phyloP scores from a whole-genome alignment of 2,329 filamentous ascomycete genomes.

The Sphaerulina vaccinii region DNA sequence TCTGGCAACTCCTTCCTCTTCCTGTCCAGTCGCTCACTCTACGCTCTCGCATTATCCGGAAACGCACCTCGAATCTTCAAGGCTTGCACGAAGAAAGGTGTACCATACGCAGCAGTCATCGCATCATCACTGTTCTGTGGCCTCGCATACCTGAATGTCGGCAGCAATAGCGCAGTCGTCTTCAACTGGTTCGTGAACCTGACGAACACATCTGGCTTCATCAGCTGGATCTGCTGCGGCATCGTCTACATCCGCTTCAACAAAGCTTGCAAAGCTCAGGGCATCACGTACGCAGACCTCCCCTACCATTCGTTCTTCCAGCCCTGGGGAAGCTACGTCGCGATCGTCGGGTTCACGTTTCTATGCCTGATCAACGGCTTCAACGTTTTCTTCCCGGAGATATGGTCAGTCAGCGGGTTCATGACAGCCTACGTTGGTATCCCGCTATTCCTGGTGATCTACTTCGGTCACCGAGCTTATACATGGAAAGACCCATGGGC shows the following conservation, averaged over 20 bases:
- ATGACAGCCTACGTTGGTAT: conserved; percentile 64
- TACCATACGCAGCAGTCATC: conserved; percentile 51
- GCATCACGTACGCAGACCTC: conserved; percentile 47
- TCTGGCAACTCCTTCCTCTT: conserved; percentile 58
- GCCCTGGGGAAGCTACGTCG: conserved; percentile 64
- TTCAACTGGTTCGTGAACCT: conserved; percentile 73
- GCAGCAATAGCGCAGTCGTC: conserved; percentile 44
- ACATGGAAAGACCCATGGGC: conserved; percentile 53
- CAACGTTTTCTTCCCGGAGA: conserved; percentile 65
- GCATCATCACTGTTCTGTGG: conserved; percentile 46
- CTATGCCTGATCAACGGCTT: conserved; percentile 75
- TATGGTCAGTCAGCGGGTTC: conserved; percentile 65
- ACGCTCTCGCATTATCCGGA: conserved; percentile 59
- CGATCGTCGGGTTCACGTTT: conserved; percentile 58
- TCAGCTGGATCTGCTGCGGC: conserved; percentile 55
- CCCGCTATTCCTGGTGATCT: conserved; percentile 59
- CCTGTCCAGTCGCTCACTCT: conserved; percentile 53
- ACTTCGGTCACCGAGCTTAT: conserved; percentile 52
- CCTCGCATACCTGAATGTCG: conserved; percentile 52
- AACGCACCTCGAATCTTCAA: conserved; percentile 60
- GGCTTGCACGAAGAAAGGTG: conserved; percentile 59
- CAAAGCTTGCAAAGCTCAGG: conserved; percentile 56
- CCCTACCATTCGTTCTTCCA: conserved; percentile 57
- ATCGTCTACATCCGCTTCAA: conserved; percentile 61
- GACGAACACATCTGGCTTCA: conserved; percentile 57